phyloP scores from a whole-genome alignment of 2,329 filamentous ascomycete species.

The Cylindrodendrum hubeiense region DNA sequence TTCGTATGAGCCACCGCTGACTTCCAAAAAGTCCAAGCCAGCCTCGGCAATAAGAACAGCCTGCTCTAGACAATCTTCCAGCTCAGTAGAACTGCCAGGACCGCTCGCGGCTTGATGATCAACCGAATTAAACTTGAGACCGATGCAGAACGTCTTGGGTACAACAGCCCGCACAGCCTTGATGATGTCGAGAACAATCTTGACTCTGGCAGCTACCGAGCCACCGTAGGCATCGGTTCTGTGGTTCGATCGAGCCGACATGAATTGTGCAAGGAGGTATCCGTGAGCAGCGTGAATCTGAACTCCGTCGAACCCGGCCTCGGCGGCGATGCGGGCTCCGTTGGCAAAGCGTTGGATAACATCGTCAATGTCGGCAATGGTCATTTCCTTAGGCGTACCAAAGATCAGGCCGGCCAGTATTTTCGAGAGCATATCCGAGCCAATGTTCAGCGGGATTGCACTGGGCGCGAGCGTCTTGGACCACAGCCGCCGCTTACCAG shows the following conservation, averaged over 20 bases:
- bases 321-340: constrained; percentile 60
- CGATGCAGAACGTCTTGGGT: constrained; percentile 59
- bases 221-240: constrained; percentile 70
- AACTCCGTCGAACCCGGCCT: constrained; percentile 60
- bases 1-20: constrained; percentile 73
- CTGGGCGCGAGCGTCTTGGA: constrained; percentile 58
- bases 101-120: constrained; percentile 61
- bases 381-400: constrained; percentile 70
- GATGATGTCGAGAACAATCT: constrained; percentile 65
- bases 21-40: constrained; percentile 75
- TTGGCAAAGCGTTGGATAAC: constrained; percentile 66
- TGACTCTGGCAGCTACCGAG: constrained; percentile 59
- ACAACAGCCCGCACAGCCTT: constrained; percentile 55
- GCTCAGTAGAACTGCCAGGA: constrained; percentile 42
- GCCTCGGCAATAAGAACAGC: constrained; percentile 61
- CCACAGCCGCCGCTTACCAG: constrained; percentile 52
- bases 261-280: constrained; percentile 69
- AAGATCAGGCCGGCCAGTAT: constrained; percentile 54
- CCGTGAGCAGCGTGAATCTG: constrained; percentile 66
- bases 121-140: constrained; percentile 68
- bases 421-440: constrained; percentile 50
- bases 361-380: constrained; percentile 62
- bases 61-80: constrained; percentile 70
- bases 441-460: constrained; percentile 57
- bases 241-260: constrained; percentile 62